A percentile compares a stretch with the other conserved stretches of the same genome.
These are phyloP conservation scores for Emmonsia crescens DNA, from an alignment of 2,329 filamentous ascomycete genomes.

Conservation along the genomic window DNA sequence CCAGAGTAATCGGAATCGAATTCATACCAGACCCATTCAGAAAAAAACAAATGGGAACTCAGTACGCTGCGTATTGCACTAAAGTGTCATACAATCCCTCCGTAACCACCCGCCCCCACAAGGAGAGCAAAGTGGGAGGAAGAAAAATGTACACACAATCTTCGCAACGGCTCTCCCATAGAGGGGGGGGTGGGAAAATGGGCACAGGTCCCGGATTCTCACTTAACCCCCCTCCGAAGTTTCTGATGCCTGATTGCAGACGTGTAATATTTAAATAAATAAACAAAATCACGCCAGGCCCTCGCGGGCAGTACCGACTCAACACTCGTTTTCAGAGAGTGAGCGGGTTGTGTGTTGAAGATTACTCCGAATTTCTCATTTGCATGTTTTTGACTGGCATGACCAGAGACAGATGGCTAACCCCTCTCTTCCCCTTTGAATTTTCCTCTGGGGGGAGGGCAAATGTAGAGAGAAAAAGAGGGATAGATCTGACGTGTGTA, in stretches of 20 bases:
- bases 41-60: slow-evolving; percentile 26
- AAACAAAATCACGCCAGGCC: slow-evolving; percentile 72
- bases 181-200: slow-evolving; percentile 37
- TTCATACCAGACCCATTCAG: slow-evolving; percentile 43
- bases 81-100: slow-evolving; percentile 53
- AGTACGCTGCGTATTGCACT: slow-evolving; percentile 91
- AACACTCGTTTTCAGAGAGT: slow-evolving; percentile 29
- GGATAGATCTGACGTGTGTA: slow-evolving; percentile 54
- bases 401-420: background rate
- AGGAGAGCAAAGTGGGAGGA: slow-evolving; percentile 1
- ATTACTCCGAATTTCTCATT: slow-evolving; percentile 99
- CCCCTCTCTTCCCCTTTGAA: background rate
- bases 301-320: slow-evolving; percentile 60
- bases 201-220: slow-evolving; percentile 10
- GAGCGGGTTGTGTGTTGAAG: slow-evolving; percentile 51
- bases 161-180: slow-evolving; percentile 91
- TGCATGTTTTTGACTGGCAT: slow-evolving; percentile 41
- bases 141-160: slow-evolving; percentile 58
- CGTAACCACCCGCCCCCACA: background rate
- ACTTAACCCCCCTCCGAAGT: slow-evolving; percentile 52
- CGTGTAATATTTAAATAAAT: slow-evolving; percentile 43
- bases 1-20: slow-evolving; percentile 92
- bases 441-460: background rate
- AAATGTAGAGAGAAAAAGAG: background rate
- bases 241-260: slow-evolving; percentile 87